Base-by-base conservation (phyloP, 2,329 filamentous ascomycete genomes). In the Aspergillus luchuensis region DNA sequence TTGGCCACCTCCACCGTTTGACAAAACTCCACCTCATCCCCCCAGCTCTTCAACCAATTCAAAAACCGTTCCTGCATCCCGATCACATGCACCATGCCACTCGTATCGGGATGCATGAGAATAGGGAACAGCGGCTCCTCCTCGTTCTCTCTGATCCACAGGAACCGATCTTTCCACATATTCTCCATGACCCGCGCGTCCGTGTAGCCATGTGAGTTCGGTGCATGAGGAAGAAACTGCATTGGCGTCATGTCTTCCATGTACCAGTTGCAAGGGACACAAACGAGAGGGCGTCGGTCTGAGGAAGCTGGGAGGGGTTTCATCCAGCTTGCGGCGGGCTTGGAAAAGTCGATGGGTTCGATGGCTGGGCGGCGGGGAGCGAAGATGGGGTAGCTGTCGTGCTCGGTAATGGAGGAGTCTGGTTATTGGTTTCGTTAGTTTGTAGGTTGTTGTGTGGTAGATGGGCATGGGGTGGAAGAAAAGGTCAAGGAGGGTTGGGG, bases 101-200 rank as follows among this genome's bases (percentile, higher is more conserved):
- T 85, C 3, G 82, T 86, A 73, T 86, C 84, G 0, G 84, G 84
- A 73, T 86, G 84, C 67, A 86, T 69, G 2, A 86, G 72, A 17
- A 86, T 68, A 17, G 81, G 80, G 56, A 85, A 85, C 0, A 85
- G 72, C 30, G 71, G 68, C 15, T 74, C 70, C n/a, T 67, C 67
- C 36, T 76, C 74, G 33, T 80, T 77, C 53, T 80, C 76, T 59
- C 78, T 78, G n/a, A 87, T 74, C 78, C 81, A 88, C 62, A 82
- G 77, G 65, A 87, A 86, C 11, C 83, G 79, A 66, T 87, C 85
- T 66, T 78, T 82, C 86, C 86, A 88, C 76, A 87, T 83, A 61
- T 82, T 78, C 75, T 88, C 85, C 28, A 88, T 80, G 1, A 83
- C 78, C 8, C 81, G 76, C 4, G 82, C 80, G 56, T 84, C 82